A percentile compares a stretch with the other conserved stretches of the same genome.
phyloP scores from a whole-genome alignment of 176 grass and related monocot genomes.

The Elymus sibiricus region DNA sequence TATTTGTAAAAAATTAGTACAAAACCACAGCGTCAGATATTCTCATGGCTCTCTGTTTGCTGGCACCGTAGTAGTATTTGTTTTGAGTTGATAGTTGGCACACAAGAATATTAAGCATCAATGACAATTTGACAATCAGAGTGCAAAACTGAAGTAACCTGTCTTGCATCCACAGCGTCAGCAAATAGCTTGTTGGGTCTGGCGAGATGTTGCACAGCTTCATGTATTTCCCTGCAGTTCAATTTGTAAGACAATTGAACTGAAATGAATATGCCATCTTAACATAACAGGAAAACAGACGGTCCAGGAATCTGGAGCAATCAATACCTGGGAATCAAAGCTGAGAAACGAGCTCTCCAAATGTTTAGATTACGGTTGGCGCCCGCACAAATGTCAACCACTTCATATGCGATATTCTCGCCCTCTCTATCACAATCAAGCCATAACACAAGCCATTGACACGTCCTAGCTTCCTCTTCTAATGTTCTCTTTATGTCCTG shows the following conservation, averaged over 20 bases:
- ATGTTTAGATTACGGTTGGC: constrained; percentile 66
- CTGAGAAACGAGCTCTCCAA: constrained; percentile 95
- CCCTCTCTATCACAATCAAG: constrained; percentile 99
- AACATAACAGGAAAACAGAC: constrained; percentile 3
- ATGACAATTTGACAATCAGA: background rate
- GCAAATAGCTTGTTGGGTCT: constrained; percentile 93
- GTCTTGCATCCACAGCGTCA: constrained; percentile 93
- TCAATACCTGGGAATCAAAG: constrained; percentile 80
- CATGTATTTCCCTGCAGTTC: constrained; percentile 81
- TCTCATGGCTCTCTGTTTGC: constrained; percentile 2
- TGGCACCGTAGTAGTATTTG: background rate
- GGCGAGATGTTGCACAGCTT: constrained; percentile 80
- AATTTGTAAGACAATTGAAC: constrained; percentile 20
- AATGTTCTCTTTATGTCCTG: constrained; percentile 80
- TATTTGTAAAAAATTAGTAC: background rate
- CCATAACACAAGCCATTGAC: constrained; percentile 92
- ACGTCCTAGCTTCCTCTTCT: constrained; percentile 88
- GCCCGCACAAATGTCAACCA: constrained; percentile 73
- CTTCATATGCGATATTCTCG: constrained; percentile 98
- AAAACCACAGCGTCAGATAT: constrained; percentile 13
- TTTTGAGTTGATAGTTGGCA: background rate
- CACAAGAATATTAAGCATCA: constrained; percentile 10
- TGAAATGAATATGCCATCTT: constrained; percentile 9
- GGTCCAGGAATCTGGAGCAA: constrained; percentile 12
- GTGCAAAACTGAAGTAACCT: constrained; percentile 51